phyloP scores from a whole-genome alignment of 1,284 basidiomycete species.

The Takashimella tepidaria region DNA sequence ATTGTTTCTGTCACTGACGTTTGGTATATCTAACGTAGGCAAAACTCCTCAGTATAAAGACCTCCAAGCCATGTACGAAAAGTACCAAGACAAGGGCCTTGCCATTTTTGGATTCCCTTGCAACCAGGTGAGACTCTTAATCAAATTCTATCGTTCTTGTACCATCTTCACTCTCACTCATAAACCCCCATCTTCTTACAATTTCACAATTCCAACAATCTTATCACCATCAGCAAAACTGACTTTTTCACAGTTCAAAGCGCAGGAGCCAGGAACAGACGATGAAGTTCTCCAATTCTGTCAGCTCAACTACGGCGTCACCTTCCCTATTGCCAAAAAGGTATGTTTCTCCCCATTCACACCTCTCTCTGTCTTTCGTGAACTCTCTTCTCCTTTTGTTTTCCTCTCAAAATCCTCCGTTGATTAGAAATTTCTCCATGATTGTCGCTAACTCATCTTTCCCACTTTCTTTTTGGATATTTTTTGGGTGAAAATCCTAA shows the following conservation, averaged over 20 bases:
- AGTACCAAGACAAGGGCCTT: slow-evolving; percentile 71
- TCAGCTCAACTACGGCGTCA: slow-evolving; percentile 69
- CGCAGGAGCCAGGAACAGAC: slow-evolving; percentile 72
- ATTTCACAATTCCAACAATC: no score
- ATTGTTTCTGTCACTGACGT: no score
- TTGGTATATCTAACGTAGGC: no score
- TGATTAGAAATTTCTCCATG: no score
- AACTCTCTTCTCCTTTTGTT: not conserved
- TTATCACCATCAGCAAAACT: not conserved
- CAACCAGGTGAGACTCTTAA: slow-evolving; percentile 89
- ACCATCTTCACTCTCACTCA: not conserved
- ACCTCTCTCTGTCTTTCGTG: not conserved
- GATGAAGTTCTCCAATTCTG: slow-evolving; percentile 55
- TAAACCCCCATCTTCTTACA: not conserved
- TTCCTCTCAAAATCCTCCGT: not conserved
- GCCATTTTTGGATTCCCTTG: slow-evolving; percentile 84
- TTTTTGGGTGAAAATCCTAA: not conserved
- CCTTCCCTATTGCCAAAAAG: slow-evolving; percentile 77
- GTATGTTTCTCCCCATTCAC: slow-evolving; percentile 13
- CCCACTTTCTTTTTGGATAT: not conserved
- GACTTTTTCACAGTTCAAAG: slow-evolving; percentile 35
- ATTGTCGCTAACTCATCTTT: not conserved
- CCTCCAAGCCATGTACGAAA: slow-evolving; percentile 74
- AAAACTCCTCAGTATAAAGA: slow-evolving; percentile 87
- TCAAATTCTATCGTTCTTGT: slow-evolving; percentile 26